Conservation (phyloP, 805 yeast genomes). For the Zygotorulaspora danielsina region DNA sequence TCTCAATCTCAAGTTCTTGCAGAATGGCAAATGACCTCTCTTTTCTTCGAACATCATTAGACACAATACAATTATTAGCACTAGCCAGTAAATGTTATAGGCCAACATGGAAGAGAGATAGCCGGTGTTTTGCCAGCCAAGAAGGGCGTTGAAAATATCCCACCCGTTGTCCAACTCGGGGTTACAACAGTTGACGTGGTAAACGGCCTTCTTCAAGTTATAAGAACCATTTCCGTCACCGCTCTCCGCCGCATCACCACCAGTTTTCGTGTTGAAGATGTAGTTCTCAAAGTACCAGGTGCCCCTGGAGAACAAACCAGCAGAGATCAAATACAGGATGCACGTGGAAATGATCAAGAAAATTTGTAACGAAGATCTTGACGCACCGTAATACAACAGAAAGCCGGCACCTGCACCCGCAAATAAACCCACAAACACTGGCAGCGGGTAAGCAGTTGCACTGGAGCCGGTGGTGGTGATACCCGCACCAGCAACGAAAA, state of each 20-base stretch:
- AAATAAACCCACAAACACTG: constrained; percentile 82
- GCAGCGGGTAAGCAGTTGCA: constrained; percentile 84
- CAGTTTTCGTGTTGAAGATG: constrained; percentile 59
- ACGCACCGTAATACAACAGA: constrained; percentile 75
- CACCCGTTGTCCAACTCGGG: constrained; percentile 91
- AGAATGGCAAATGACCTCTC: constrained; percentile 73
- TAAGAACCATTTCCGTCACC: constrained; percentile 97
- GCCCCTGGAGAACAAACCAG: constrained; percentile 91
- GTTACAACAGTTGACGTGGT: constrained; percentile 98
- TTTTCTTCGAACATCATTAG: constrained; percentile 81
- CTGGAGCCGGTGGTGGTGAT: constrained; percentile 47
- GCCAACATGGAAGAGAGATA: constrained; percentile 87
- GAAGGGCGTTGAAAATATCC: constrained; percentile 91
- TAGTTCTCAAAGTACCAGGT: constrained; percentile 83
- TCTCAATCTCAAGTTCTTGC: constrained; percentile 44
- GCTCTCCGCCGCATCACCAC: constrained; percentile 92
- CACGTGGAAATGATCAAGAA: constrained; percentile 86
- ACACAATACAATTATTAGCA: constrained; percentile 48
- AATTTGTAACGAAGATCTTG: constrained; percentile 74
- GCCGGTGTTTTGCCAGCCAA: constrained; percentile 98
- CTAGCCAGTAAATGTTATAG: constrained; percentile 86
- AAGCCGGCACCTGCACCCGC: constrained; percentile 74
- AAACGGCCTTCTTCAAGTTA: constrained; percentile 70
- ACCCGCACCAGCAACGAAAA: constrained; percentile 95
- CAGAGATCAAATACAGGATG: constrained; percentile 81